phyloP scores from a whole-genome alignment of 2,329 filamentous ascomycete genomes.

The Fusarium sp. region DNA sequence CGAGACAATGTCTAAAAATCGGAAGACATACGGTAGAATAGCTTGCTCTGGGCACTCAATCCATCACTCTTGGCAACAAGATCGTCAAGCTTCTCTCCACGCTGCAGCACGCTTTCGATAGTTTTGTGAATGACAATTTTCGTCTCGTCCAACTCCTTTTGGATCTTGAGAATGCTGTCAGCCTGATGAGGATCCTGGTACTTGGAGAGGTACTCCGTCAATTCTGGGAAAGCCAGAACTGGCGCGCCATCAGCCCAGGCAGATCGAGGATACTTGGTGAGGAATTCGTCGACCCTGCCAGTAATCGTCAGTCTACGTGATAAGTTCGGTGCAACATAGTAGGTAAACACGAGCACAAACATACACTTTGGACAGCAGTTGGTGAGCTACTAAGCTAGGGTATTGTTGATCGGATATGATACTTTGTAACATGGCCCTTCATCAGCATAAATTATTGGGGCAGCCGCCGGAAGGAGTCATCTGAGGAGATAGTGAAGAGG shows the following conservation, averaged over 20 bases:
- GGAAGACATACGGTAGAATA: constrained; percentile 84
- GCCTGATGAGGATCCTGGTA: constrained; percentile 92
- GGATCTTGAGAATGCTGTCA: constrained; percentile 94
- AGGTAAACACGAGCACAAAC: no score
- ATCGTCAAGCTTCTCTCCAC: constrained; percentile 96
- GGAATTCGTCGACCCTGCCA: constrained; percentile 79
- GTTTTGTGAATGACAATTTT: constrained; percentile 98
- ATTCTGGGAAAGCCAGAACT: constrained; percentile 74
- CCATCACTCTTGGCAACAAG: constrained; percentile 94
- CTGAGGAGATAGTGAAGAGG: no score
- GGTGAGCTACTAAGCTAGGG: no score
- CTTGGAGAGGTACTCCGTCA: constrained; percentile 79
- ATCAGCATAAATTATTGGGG: no score
- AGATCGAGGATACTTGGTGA: constrained; percentile 78
- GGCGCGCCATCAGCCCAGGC: constrained; percentile 71
- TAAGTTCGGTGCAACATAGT: no score
- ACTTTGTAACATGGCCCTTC: no score
- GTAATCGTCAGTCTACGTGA: no score
- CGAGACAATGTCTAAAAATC: not conserved
- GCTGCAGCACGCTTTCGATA: constrained; percentile 86
- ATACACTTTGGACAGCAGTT: no score
- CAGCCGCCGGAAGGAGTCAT: no score
- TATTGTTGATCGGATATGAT: no score
- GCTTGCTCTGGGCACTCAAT: constrained; percentile 92
- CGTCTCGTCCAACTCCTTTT: constrained; percentile 96